Conservation (phyloP, 2,329 filamentous ascomycete genomes). For the Endoconidiophora laricicola region DNA sequence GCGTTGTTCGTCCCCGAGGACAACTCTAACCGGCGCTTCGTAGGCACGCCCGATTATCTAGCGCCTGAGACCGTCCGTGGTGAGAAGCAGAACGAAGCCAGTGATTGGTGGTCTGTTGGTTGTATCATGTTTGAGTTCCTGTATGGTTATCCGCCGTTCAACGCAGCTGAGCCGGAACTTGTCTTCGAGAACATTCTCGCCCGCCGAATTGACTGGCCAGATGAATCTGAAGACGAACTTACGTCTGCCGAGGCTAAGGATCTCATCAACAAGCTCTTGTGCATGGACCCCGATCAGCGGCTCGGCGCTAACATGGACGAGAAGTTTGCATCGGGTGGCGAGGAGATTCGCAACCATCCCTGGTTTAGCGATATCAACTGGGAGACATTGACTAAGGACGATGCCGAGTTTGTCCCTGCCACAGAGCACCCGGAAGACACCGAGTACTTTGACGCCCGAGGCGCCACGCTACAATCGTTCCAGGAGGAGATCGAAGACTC, state of each 20-base stretch:
- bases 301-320: conserved; percentile 76
- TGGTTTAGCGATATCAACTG: conserved; percentile 85
- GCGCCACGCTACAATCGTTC: conserved; percentile 83
- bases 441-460: conserved; percentile 88
- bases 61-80: conserved; percentile 95
- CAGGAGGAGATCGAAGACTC: conserved; percentile 90
- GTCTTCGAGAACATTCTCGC: conserved; percentile 95
- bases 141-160: conserved; percentile 85
- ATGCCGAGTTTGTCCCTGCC: conserved; percentile 86
- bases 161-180: conserved; percentile 73
- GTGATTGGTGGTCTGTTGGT: conserved; percentile 99
- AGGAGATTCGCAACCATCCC: conserved; percentile 74
- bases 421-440: conserved; percentile 92
- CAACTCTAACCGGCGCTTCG: conserved; percentile 81
- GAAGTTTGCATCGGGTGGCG: conserved; percentile 66
- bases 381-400: conserved; percentile 82
- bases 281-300: conserved; percentile 63
- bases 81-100: conserved; percentile 88
- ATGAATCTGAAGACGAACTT: conserved; percentile 53
- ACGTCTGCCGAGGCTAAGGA: conserved; percentile 83
- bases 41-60: conserved; percentile 92
- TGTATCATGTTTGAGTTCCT: conserved; percentile 96
- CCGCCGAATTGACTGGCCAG: conserved; percentile 82
- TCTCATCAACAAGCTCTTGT: conserved; percentile 82
- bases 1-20: conserved; percentile 67